A percentile compares a stretch with the other conserved stretches of the same genome.
Evolutionary conservation across 2,329 filamentous ascomycete species (phyloP).

Genomic region (Xylaria sp.): DNA sequence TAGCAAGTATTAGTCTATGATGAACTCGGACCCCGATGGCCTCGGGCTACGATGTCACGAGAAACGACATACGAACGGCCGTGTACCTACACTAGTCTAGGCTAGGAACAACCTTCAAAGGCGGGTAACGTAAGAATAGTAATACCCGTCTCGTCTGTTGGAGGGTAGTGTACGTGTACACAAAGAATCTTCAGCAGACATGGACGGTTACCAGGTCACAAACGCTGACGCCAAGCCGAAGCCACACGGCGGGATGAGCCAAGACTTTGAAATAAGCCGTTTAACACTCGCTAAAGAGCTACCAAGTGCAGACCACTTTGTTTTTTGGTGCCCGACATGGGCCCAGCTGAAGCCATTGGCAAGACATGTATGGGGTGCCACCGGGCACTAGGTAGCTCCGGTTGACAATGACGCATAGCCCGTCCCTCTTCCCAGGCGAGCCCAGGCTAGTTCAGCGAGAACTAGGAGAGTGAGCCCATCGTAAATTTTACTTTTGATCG

Average conservation of each 20-base stretch:
- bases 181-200: neutral
- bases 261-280: constrained; percentile 35
- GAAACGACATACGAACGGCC: neutral
- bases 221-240: neutral
- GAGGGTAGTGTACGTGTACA: neutral
- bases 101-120: neutral
- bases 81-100: neutral
- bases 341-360: constrained; percentile 33
- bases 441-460: constrained; percentile 14
- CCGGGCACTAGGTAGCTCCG: constrained; percentile 31
- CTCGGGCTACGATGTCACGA: neutral
- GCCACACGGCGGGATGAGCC: constrained; percentile 25
- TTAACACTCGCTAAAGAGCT: neutral
- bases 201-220: neutral
- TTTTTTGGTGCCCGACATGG: constrained; percentile 28
- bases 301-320: neutral
- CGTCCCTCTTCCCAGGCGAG: constrained; percentile 14
- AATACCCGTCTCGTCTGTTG: constrained; percentile 6
- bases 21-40: neutral
- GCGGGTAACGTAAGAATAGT: neutral
- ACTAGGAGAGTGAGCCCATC: constrained; percentile 16
- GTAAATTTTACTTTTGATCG: constrained; percentile 13
- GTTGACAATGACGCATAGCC: constrained; percentile 41
- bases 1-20: neutral
- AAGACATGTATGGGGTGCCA: constrained; percentile 28